Evolutionary conservation across 2,329 filamentous ascomycete species (phyloP), one percentile per base, ranked within the genome.

Genomic region (Spiromastix sp.): DNA sequence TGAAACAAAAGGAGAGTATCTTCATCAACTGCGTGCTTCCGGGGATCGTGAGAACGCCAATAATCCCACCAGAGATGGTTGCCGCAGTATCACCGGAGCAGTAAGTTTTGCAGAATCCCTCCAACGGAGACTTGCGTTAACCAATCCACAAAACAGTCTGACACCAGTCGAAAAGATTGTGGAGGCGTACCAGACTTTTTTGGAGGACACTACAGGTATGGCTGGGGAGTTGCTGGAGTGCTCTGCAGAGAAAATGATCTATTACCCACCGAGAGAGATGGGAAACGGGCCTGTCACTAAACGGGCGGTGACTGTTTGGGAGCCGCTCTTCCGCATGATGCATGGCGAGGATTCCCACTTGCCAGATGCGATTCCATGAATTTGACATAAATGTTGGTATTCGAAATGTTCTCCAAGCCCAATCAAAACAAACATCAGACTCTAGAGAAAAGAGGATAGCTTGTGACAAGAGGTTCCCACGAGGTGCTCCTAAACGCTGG

Each of bases 21-120:
- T 48, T 54, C n/a, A 57, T 72, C 46, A 71, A 70, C 43, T 57
- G 54, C 19, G 57, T 72, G 4, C 57, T 68, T 38, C 67, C 69
- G 0, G 68, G 67, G 2, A 60, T 64, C 20, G 61, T 70, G 22
- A 50, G 53, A 13, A 72, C 68, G 1, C 56, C 53, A 3, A 63
- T 66, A 30, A 54, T 70, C 17, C 65, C 66, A 2, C 60, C 55
- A 1, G 59, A 57, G 30, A 62, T 68, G 57, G 54, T 63, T 4
- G 56, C 49, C 2, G 63, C 63, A 10, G 60, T 67, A 3, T 51
- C 51, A 30, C 50, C 51, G 10, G 53, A 57, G 30, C 52, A 50
- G 42, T 49, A 43, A 9, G 33, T 40, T 11, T 12, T 9, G 15
- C 21, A 13, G 18, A 16, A 9, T 5, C 22, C 21, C 5, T 8